Evolutionary conservation across 1,139 yeast genomes (phyloP), one percentile per base, ranked within the genome.

Genomic region (Keqinozyma sinolaborantium): DNA sequence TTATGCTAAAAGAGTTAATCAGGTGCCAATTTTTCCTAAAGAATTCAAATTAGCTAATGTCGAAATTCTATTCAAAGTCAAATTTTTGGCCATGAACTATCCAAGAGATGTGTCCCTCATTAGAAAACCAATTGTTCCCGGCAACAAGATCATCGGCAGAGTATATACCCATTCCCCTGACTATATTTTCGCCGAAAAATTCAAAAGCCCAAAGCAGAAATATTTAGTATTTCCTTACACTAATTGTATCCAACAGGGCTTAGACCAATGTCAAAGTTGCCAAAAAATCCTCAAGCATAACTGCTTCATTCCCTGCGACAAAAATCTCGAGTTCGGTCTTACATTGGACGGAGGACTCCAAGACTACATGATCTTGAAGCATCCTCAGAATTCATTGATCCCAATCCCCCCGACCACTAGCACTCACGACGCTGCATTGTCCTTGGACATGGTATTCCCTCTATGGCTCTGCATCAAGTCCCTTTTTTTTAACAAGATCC

Each of bases 311-410:
- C 38, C 40, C 1, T 65, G 73, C 36, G 28, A 44, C 5, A 40
- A 42, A 14, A 40, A 44, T 24, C 48, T 56, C 38, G 54, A 51
- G n/a, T 60, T 61, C 41, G 73, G 73, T 1, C 37, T 39, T 6
- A 60, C 60, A 29, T 32, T 66, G 5, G 63, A 65, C 33, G 73
- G 73, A 3, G 73, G 73, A 2, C 42, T 67, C 15, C 72, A 66
- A 38, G 70, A 64, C 30, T 60, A 44, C 36, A 38, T 67, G 12
- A 53, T 53, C 28, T 51, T 66, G 5, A 40, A 45, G 9, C 41
- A 49, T 23, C 60, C 69, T 0, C 38, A 40, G 19, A 43, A 54
- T 21, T 42, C 56, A 5, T 43, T 63, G 25, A 39, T 65, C 3
- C 43, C 44, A 14, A 41, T 65, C 1, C 70, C 71, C 2, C 44